Evolutionary conservation across 768 basidiomycete genomes (phyloP), one percentile per base, ranked within the genome.

Genomic region (Leucosporidium creatinivorum): DNA sequence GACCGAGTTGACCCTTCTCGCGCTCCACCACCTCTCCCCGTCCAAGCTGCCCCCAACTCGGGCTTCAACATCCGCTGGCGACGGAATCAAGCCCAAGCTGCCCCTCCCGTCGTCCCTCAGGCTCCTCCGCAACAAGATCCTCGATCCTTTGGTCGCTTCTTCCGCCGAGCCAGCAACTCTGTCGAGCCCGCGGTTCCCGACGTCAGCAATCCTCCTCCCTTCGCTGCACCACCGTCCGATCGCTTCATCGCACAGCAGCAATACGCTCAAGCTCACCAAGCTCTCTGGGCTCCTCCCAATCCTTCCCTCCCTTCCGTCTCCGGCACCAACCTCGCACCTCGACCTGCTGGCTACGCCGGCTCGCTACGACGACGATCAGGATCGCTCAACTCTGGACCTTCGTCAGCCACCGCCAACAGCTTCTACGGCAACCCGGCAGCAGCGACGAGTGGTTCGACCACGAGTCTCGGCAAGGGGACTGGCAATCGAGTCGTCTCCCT

Each of bases 141-240:
- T 31, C 56, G 63, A 7, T 49, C 56, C 0, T 68, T 68, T 23
- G 66, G 66, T 1, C 56, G 66, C 26, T 68, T 72, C 61, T 72
- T 68, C 70, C 61, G 70, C 17, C 60, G 39, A 12, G 8, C 39
- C 10, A 44, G 66, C 23, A 48, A 33, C 6, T 5, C 57, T 18
- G 21, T 25, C 25, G 26, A 28, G 15, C n/a, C 58, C n/a, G 26
- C 26, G 26, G 12, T 8, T 52, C 51, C 51, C 23, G 51, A 7
- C 7, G 51, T 26, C 8, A 26, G 25, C 39, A 28, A 36, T 36
- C 33, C 57, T 36, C 23, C 23, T 39, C 33, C 23, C 17, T n/a
- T 36, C 31, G 33, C 33, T 23, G 25, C 30, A 57, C 56, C 33
- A 13, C 31, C 56, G 13, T 23, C 28, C 31, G 56, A 36, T 12